These are phyloP conservation scores for Suhomyces tanzawaensis DNA, from an alignment of 805 yeast species.

Conservation along the genomic window DNA sequence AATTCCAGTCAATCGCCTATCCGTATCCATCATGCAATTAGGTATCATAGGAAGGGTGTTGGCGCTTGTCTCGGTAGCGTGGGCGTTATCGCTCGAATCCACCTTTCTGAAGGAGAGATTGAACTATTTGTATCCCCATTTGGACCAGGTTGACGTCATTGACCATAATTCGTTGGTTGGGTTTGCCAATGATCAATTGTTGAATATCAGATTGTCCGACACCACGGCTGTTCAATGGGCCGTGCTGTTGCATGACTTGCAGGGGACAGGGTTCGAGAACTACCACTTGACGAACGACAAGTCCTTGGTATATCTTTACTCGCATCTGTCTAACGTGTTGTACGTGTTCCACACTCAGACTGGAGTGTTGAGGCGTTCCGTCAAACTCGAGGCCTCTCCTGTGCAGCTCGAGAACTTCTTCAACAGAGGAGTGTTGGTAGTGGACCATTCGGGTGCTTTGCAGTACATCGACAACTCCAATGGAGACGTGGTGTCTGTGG, in stretches of 20 bases:
- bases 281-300: conserved; percentile 8
- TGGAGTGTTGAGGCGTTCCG: conserved; percentile 13
- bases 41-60: conserved; percentile 1
- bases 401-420: conserved; percentile 10
- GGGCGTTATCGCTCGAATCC: conserved; percentile 44
- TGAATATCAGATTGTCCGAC: conserved; percentile 9
- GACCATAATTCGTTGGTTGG: conserved; percentile 21
- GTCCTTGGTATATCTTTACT: conserved; percentile 14
- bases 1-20: no score
- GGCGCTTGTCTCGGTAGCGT: conserved; percentile 1
- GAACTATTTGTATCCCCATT: conserved; percentile 19
- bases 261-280: conserved; percentile 3
- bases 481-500: not conserved
- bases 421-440: conserved; percentile 13
- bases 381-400: conserved; percentile 10
- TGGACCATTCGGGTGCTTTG: conserved; percentile 13
- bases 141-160: conserved; percentile 5
- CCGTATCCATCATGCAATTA: conserved; percentile 2
- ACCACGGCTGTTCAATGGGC: conserved; percentile 14
- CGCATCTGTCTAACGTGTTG: conserved; percentile 8
- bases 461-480: conserved; percentile 5
- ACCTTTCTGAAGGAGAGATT: conserved; percentile 59
- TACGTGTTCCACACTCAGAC: conserved; percentile 11
- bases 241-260: conserved; percentile 15
- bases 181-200: conserved; percentile 14